These are phyloP conservation scores for Penstemon eatonii DNA, from an alignment of 257 asterid species.

Conservation along the genomic window DNA sequence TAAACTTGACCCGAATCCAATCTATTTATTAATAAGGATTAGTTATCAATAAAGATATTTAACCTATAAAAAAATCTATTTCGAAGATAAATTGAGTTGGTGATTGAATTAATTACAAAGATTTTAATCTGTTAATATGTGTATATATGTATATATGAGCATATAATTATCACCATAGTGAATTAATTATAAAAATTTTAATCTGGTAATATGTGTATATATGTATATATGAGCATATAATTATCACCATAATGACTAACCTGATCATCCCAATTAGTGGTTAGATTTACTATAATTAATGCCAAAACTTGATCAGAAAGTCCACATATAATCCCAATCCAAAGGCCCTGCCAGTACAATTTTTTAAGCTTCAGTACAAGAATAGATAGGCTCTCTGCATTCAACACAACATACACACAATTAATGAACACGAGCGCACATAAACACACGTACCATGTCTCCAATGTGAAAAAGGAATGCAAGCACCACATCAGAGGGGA, in stretches of 20 bases:
- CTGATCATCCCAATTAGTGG: conserved; percentile 63
- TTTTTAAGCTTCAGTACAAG: conserved; percentile 1
- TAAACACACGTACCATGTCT: conserved; percentile 47
- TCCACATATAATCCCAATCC: conserved; percentile 74
- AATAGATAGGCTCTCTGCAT: not conserved
- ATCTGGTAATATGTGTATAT: no score
- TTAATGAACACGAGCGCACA: not conserved
- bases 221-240: no score
- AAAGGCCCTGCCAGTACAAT: conserved; percentile 52
- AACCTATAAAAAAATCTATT: not conserved
- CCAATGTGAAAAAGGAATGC: conserved; percentile 56
- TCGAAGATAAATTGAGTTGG: not conserved
- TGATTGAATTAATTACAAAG: no score
- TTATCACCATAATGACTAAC: conserved; percentile 30
- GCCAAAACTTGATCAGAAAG: conserved; percentile 57
- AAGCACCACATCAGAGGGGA: conserved; percentile 56
- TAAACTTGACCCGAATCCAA: not conserved
- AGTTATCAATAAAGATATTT: not conserved
- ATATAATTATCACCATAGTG: no score
- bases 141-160: no score
- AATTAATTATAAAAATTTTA: no score
- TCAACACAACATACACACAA: not conserved
- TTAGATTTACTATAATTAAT: conserved; percentile 47
- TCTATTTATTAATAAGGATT: not conserved
- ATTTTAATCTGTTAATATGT: no score